Base-by-base conservation (phyloP, 2,329 filamentous ascomycete genomes). In the Phyllosticta paracitricarpa region DNA sequence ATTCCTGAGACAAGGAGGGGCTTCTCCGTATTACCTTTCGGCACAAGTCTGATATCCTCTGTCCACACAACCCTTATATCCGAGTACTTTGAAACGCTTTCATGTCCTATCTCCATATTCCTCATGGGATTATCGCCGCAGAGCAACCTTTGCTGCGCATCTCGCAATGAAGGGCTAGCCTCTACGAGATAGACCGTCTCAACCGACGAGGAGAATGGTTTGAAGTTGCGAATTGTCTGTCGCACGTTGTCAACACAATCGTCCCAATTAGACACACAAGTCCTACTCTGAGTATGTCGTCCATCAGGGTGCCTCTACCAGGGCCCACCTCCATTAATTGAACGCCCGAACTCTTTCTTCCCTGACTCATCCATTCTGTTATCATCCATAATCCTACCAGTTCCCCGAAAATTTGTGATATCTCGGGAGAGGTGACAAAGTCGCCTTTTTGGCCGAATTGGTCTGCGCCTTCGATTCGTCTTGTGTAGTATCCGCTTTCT, bases 371-470 rank as follows among this genome's bases (percentile, higher is more conserved):
- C 93, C 94, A 99, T 79, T 99, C 94, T 52, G 93, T 87, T 58
- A 97, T 87, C 64, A 96, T 87, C 94, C 94, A 99, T 67, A 99
- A 84, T 4, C 91, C 94, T 61, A 97, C 81, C 28, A 99, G 81
- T 76, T 99, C 94, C 25, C 94, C 94, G 76, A 99, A 99, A 12
- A 97, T 83, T 72, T 97, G 94, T 0, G 92, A 97, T 68, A 99
- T 97, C 75, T 99, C 94, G 0, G 94, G 94, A 0, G 92, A 97
- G 0, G 94, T 99, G 58, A 97, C 88, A 71, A 99, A 99, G 75
- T 99, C 94, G 26, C 94, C 94, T 70, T 90, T 89, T 61, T 84
- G 79, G n/a, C 94, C 94, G 68, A 99, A 99, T 65, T 93, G 92
- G 70, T 97, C 92, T 55, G 86, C 83, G 22, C 82, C 86, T 63